Evolutionary conservation across 2,329 filamentous ascomycete species (phyloP), one percentile per base, ranked within the genome.

Genomic region (Colletotrichum lupini): DNA sequence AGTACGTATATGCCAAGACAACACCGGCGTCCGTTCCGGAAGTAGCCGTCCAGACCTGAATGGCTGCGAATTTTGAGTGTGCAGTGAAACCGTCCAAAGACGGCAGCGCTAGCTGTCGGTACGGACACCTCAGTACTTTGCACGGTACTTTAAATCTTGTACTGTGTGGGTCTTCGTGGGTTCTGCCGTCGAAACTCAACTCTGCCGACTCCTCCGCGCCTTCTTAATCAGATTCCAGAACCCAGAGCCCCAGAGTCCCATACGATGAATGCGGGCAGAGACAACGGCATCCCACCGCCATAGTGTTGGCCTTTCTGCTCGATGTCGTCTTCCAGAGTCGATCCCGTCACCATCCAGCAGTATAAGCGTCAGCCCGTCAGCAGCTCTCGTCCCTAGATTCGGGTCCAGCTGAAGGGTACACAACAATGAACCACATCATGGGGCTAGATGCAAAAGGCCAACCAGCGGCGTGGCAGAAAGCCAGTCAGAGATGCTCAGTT

Each of bases 61-160:
- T 26, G 22, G 19, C 30, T 42, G 32, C 26, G 35, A n/a, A 46
- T 56, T 65, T 26, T 30, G 49, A 65, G 24, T 56, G 52, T 65
- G 52, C 22, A 52, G 65, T 72, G 57, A 72, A 62, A 72, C 64
- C 68, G 37, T 68, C 57, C 64, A 68, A 61, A 63, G 46, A 37
- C 61, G 61, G 28, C 57, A 22, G 58, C 37, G 49, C 64, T 68
- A 58, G 68, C 32, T 35, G 32, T 35, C 22, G 19, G 42, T n/a
- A 49, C 2, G 30, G 30, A 32, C 30, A 9, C 30, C 14, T 42
- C 1, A 3, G 37, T 19, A n/a, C 37, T 1, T 42, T 42, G 16
- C 6, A 42, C 35, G 35, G 30, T 7, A 42, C 16, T 19, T 8
- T 42, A 7, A 7, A 16, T 5, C 37, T 8, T 19, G 6, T 42